phyloP scores from a whole-genome alignment of 2,329 filamentous ascomycete genomes.

The Plenodomus lindquistii region DNA sequence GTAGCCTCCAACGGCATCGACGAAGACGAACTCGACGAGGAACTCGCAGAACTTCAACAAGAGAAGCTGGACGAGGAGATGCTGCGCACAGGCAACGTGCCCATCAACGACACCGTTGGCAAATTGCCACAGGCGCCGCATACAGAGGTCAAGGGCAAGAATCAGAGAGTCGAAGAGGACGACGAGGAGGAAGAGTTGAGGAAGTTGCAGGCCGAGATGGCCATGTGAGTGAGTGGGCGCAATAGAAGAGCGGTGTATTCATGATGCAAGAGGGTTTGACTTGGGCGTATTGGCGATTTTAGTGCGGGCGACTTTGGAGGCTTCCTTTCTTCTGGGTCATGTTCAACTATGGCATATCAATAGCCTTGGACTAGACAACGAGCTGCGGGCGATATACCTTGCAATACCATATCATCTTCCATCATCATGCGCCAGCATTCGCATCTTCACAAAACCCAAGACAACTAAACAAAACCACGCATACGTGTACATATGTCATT shows the following conservation, averaged over 20 bases:
- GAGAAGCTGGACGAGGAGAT: slow-evolving; percentile 92
- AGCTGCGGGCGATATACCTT: slow-evolving; percentile 13
- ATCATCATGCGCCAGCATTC: neutral
- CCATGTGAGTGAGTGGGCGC: slow-evolving; percentile 63
- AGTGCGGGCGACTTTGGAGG: slow-evolving; percentile 8
- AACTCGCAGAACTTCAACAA: slow-evolving; percentile 86
- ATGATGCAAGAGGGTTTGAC: no score
- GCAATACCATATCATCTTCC: slow-evolving; percentile 9
- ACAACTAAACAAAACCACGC: no score
- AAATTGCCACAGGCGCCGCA: slow-evolving; percentile 75
- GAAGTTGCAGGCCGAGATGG: slow-evolving; percentile 96
- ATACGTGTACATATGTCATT: no score
- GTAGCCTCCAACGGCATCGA: slow-evolving; percentile 72
- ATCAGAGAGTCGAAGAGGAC: slow-evolving; percentile 66
- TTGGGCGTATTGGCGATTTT: slow-evolving; percentile 28
- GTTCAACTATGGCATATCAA: slow-evolving; percentile 13
- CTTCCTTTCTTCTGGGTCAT: slow-evolving; percentile 10
- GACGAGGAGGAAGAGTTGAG: slow-evolving; percentile 94
- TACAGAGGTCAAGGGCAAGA: slow-evolving; percentile 56
- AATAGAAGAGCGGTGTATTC: no score
- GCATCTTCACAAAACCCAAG: neutral
- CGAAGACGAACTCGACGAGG: slow-evolving; percentile 82
- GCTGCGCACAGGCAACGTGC: slow-evolving; percentile 83
- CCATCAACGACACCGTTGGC: slow-evolving; percentile 76
- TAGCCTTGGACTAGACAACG: slow-evolving; percentile 3